A percentile compares a stretch with the other conserved stretches of the same genome.
These are phyloP conservation scores for Chlorencoelia australis DNA, from an alignment of 2,329 filamentous ascomycete genomes.

Conservation along the genomic window DNA sequence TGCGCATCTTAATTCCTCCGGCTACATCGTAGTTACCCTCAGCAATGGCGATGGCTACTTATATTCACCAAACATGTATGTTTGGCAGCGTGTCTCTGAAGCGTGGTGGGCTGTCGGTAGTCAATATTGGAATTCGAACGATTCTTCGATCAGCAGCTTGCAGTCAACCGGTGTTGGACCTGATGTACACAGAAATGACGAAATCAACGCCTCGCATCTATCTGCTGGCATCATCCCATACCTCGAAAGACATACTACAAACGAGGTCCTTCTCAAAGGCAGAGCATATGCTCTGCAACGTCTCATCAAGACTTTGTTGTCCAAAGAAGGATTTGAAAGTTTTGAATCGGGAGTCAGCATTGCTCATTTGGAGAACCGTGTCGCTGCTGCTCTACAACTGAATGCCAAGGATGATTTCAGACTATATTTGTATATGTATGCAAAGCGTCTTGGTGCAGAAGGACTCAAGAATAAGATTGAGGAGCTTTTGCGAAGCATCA, in stretches of 20 bases:
- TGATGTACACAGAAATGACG: slow-evolving; percentile 36
- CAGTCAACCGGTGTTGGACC: slow-evolving; percentile 60
- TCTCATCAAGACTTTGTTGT: slow-evolving; percentile 79
- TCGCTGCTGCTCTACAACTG: slow-evolving; percentile 78
- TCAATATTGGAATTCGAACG: slow-evolving; percentile 98
- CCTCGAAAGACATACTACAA: slow-evolving; percentile 89
- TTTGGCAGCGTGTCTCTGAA: slow-evolving; percentile 93
- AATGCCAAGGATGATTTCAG: slow-evolving; percentile 87
- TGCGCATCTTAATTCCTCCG: slow-evolving; percentile 80
- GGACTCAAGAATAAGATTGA: slow-evolving; percentile 82
- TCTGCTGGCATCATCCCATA: slow-evolving; percentile 90
- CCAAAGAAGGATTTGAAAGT: slow-evolving; percentile 81
- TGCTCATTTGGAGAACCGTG: slow-evolving; percentile 87
- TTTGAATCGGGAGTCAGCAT: slow-evolving; percentile 89
- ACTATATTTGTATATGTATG: slow-evolving; percentile 95
- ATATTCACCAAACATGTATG: slow-evolving; percentile 76
- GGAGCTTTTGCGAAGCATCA: slow-evolving; percentile 72
- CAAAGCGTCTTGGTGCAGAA: slow-evolving; percentile 87
- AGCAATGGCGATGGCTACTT: slow-evolving; percentile 92
- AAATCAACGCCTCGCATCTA: slow-evolving; percentile 47
- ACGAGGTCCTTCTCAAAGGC: slow-evolving; percentile 82
- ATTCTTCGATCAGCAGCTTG: slow-evolving; percentile 75
- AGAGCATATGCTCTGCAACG: slow-evolving; percentile 85
- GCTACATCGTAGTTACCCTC: slow-evolving; percentile 78
- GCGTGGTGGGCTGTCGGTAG: slow-evolving; percentile 97